A percentile compares a stretch with the other conserved stretches of the same genome.
Conservation (phyloP, 768 basidiomycete genomes). For the Crassisporium funariophilum region DNA sequence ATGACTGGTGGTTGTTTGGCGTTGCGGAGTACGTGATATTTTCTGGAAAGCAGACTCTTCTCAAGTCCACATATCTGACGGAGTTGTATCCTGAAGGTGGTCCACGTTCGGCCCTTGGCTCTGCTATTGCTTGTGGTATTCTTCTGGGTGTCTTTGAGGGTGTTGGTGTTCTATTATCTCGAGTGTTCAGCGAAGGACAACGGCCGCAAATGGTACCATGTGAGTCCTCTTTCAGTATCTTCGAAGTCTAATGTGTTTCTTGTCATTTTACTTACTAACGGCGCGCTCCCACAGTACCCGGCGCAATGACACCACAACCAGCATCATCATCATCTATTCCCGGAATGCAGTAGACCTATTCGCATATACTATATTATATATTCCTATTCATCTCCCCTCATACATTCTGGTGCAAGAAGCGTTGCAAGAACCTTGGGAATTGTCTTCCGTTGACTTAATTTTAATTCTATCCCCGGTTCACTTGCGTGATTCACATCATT, state of each 20-base stretch:
- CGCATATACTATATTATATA: conserved; percentile 26
- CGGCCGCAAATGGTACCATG: conserved; percentile 79
- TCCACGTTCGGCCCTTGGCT: conserved; percentile 85
- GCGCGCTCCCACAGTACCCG: conserved; percentile 54
- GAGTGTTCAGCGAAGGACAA: conserved; percentile 84
- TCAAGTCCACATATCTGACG: conserved; percentile 6
- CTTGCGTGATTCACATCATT: no score
- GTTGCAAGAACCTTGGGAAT: no score
- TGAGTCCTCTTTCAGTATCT: conserved; percentile 42
- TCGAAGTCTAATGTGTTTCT: conserved; percentile 9
- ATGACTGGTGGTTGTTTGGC: conserved; percentile 97
- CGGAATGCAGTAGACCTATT: conserved; percentile 53
- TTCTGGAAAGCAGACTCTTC: conserved; percentile 5
- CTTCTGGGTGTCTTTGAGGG: conserved; percentile 94
- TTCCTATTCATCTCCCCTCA: conserved; percentile 27
- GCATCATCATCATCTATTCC: conserved; percentile 40
- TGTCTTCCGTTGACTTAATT: no score
- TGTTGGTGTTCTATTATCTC: conserved; percentile 88
- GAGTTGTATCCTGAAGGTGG: conserved; percentile 60
- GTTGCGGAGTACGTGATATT: conserved; percentile 83
- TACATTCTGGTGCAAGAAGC: no score
- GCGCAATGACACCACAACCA: conserved; percentile 55
- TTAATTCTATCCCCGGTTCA: no score
- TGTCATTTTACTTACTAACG: neutral
- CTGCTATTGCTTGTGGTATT: conserved; percentile 96